These are phyloP conservation scores for Thielaviopsis musarum DNA, from an alignment of 2,329 filamentous ascomycete species.

Conservation along the genomic window DNA sequence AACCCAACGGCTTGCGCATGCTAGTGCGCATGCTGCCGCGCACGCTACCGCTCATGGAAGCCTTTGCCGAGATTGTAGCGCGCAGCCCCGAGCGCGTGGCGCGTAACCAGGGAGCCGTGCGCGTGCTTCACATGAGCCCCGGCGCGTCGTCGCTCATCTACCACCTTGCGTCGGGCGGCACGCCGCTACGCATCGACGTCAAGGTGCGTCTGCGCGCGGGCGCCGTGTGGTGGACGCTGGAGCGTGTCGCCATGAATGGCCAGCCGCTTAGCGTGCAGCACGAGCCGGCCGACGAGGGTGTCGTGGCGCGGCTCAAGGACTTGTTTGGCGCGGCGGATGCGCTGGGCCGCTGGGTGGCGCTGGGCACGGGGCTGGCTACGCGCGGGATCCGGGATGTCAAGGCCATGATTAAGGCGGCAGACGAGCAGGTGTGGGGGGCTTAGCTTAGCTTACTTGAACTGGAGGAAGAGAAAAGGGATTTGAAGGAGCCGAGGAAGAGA, in stretches of 20 bases:
- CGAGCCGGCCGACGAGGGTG: slow-evolving; percentile 1
- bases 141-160: slow-evolving; percentile 44
- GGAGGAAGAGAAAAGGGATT: too few relatives aligned
- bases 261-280: slow-evolving; percentile 7
- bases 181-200: slow-evolving; percentile 33
- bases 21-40: slow-evolving; percentile 37
- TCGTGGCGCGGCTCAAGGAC: neutral
- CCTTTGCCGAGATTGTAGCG: slow-evolving; percentile 42
- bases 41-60: slow-evolving; percentile 48
- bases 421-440: slow-evolving; percentile 10
- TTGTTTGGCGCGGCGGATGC: slow-evolving; percentile 4
- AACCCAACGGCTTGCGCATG: slow-evolving; percentile 31
- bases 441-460: neutral
- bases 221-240: slow-evolving; percentile 34
- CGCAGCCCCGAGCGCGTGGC: slow-evolving; percentile 28
- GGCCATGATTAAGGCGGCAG: slow-evolving; percentile 12
- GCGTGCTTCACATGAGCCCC: slow-evolving; percentile 34
- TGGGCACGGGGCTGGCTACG: slow-evolving; percentile 15
- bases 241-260: slow-evolving; percentile 18
- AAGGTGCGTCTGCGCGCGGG: slow-evolving; percentile 25
- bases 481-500: too few relatives aligned
- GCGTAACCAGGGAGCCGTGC: slow-evolving; percentile 29
- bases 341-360: slow-evolving; percentile 16
- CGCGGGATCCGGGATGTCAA: slow-evolving; percentile 6
- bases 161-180: slow-evolving; percentile 20